These are phyloP conservation scores for Linnemannia hyalina DNA, from an alignment of 192 early-diverging fungal species.

Conservation along the genomic window DNA sequence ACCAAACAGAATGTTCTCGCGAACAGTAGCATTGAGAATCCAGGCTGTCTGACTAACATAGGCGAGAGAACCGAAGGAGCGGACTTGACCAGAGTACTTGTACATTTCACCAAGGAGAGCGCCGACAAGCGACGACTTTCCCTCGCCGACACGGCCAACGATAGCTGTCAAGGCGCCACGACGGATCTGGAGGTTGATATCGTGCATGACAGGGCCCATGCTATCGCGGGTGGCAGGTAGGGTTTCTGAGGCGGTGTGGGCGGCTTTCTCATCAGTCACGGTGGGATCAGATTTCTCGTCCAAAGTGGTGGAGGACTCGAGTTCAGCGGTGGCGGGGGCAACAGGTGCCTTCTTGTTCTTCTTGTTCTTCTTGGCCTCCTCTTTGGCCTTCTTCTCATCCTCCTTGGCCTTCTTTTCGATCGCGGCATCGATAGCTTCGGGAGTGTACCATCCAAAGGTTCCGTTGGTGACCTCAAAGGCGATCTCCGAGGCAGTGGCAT, in stretches of 20 bases:
- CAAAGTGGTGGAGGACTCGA: not conserved
- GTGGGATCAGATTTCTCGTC: not conserved
- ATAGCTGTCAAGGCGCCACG: conserved; percentile 62
- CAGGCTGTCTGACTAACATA: conserved; percentile 77
- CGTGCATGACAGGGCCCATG: conserved; percentile 45
- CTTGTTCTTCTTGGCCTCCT: conserved; percentile 20
- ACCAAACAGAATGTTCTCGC: conserved; percentile 97
- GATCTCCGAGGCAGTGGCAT: conserved; percentile 14
- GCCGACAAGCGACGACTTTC: conserved; percentile 66
- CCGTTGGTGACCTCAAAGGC: conserved; percentile 34
- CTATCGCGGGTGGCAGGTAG: conserved; percentile 7
- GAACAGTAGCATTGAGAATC: conserved; percentile 94
- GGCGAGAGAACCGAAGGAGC: conserved; percentile 36
- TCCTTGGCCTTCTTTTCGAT: not conserved
- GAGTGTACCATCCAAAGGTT: conserved; percentile 42
- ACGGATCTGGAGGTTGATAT: conserved; percentile 58
- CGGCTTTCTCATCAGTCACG: not conserved
- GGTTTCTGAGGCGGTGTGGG: not conserved
- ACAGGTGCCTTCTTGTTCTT: not conserved
- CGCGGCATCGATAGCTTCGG: conserved; percentile 16
- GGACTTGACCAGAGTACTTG: conserved; percentile 38
- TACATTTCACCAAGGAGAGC: conserved; percentile 69
- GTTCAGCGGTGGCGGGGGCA: conserved; percentile 23
- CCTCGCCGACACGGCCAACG: conserved; percentile 65
- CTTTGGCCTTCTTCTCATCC: conserved; percentile 20